Percentiles rank a stretch among this genome's conserved stretches.
These are phyloP conservation scores for Cordyceps cateniannulata DNA, from an alignment of 2,329 filamentous ascomycete species.

Conservation along the genomic window DNA sequence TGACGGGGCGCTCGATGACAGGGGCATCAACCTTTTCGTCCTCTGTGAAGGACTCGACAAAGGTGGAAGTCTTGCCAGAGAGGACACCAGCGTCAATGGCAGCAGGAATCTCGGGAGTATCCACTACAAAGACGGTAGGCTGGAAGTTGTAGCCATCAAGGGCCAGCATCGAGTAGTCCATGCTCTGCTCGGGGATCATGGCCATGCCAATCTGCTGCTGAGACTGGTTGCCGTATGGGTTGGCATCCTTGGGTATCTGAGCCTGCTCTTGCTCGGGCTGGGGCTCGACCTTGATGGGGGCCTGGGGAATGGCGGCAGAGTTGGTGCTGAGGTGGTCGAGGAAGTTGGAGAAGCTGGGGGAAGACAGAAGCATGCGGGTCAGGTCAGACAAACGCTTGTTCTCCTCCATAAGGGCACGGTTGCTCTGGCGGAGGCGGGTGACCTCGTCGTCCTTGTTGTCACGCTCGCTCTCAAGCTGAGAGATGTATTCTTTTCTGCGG, in stretches of 20 bases:
- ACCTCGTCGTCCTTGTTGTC: constrained; percentile 77
- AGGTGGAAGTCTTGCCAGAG: constrained; percentile 63
- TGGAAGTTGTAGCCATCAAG: constrained; percentile 58
- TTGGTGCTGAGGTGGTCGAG: constrained; percentile 64
- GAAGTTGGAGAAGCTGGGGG: constrained; percentile 76
- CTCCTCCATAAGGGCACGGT: constrained; percentile 75
- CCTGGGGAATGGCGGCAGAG: constrained; percentile 38
- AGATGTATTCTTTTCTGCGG: constrained; percentile 98
- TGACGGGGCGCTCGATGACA: constrained; percentile 42
- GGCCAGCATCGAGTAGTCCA: constrained; percentile 68
- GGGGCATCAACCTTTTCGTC: constrained; percentile 52
- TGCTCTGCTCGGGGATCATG: constrained; percentile 71
- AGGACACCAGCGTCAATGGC: constrained; percentile 54
- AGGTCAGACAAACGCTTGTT: constrained; percentile 74
- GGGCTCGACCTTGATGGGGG: constrained; percentile 32
- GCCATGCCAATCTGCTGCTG: constrained; percentile 71
- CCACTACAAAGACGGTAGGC: constrained; percentile 69
- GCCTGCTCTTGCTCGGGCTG: constrained; percentile 39
- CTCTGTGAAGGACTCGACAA: constrained; percentile 39
- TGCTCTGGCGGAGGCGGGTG: constrained; percentile 72
- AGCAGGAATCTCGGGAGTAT: constrained; percentile 59
- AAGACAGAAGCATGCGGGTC: constrained; percentile 74
- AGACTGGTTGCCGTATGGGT: constrained; percentile 49
- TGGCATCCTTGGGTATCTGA: constrained; percentile 59
- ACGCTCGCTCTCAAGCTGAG: constrained; percentile 86